These are phyloP conservation scores for Penicillium glabrum DNA, from an alignment of 2,329 filamentous ascomycete genomes.

Conservation along the genomic window DNA sequence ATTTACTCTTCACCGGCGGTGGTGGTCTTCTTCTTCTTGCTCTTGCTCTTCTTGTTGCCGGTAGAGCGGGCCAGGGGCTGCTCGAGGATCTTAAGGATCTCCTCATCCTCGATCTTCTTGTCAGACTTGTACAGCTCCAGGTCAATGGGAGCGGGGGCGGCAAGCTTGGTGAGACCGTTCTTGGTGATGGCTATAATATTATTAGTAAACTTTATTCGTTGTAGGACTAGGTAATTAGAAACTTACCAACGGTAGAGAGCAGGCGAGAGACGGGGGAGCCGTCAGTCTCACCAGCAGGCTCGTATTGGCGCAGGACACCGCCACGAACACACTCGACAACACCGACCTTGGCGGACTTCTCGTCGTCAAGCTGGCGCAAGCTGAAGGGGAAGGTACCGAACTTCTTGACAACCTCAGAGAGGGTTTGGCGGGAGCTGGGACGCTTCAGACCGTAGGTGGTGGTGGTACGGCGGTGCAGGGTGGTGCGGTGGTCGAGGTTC, in stretches of 20 bases:
- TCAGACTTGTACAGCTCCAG: slow-evolving; percentile 84
- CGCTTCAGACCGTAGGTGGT: slow-evolving; percentile 93
- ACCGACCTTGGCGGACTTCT: slow-evolving; percentile 92
- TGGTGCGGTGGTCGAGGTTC: slow-evolving; percentile 80
- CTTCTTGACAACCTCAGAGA: slow-evolving; percentile 95
- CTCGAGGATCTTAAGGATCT: slow-evolving; percentile 91
- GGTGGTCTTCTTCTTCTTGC: slow-evolving; percentile 75
- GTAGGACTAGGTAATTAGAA: neutral
- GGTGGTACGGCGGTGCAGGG: slow-evolving; percentile 87
- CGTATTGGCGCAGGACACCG: slow-evolving; percentile 92
- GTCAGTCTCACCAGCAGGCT: slow-evolving; percentile 93
- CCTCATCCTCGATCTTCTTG: slow-evolving; percentile 97
- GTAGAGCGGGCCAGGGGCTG: slow-evolving; percentile 69
- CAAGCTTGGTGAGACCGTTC: slow-evolving; percentile 88
- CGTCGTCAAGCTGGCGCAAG: slow-evolving; percentile 92
- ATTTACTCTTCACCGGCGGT: slow-evolving; percentile 44
- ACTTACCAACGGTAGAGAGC: slow-evolving; percentile 87
- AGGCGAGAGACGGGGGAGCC: slow-evolving; percentile 78
- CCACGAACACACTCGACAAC: slow-evolving; percentile 94
- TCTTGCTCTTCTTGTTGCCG: slow-evolving; percentile 78
- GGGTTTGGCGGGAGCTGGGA: slow-evolving; percentile 84
- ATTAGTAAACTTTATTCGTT: slow-evolving; percentile 21
- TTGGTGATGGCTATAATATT: slow-evolving; percentile 78
- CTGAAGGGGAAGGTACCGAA: slow-evolving; percentile 98
- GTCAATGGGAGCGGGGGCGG: slow-evolving; percentile 73